Conservation (phyloP, 129 eudicot genomes). For the Flaveria trinervia region DNA sequence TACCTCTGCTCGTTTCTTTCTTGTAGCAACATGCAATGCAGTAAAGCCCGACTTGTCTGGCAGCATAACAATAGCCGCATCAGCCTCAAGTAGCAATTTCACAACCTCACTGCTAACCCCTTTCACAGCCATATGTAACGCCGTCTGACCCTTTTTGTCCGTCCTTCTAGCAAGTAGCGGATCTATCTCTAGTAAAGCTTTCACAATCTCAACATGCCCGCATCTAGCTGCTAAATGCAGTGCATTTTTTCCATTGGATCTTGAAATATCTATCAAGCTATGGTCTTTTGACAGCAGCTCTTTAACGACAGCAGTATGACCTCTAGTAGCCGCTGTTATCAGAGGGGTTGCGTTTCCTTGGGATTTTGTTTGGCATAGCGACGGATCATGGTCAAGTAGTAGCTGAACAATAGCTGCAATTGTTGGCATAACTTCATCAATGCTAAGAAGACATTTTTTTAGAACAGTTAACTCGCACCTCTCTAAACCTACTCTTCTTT, state of each 20-base stretch:
- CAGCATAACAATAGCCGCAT: constrained; percentile 69
- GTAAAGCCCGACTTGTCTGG: constrained; percentile 75
- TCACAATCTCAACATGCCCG: constrained; percentile 72
- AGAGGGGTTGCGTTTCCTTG: constrained; percentile 71
- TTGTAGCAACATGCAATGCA: constrained; percentile 80
- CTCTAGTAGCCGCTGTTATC: constrained; percentile 70
- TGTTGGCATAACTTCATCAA: constrained; percentile 12
- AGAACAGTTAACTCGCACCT: no score
- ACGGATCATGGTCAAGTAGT: constrained; percentile 69
- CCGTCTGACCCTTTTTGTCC: constrained; percentile 79
- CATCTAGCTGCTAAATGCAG: constrained; percentile 71
- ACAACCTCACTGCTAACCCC: constrained; percentile 68
- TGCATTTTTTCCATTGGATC: constrained; percentile 70
- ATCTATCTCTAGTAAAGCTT: constrained; percentile 63
- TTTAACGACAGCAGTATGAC: constrained; percentile 68
- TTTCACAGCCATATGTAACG: constrained; percentile 88
- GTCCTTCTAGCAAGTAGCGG: constrained; percentile 62
- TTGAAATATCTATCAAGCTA: constrained; percentile 45
- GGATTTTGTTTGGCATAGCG: constrained; percentile 59
- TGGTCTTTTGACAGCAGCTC: constrained; percentile 60
- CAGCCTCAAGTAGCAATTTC: constrained; percentile 61
- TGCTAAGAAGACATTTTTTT: not conserved
- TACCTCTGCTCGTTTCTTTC: constrained; percentile 81
- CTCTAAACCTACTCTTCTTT: no score
- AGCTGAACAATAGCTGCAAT: constrained; percentile 70